Evolutionary conservation across 306 rosid species (phyloP), one percentile per base, ranked within the genome.

Genomic region (Styphnolobium japonicum): DNA sequence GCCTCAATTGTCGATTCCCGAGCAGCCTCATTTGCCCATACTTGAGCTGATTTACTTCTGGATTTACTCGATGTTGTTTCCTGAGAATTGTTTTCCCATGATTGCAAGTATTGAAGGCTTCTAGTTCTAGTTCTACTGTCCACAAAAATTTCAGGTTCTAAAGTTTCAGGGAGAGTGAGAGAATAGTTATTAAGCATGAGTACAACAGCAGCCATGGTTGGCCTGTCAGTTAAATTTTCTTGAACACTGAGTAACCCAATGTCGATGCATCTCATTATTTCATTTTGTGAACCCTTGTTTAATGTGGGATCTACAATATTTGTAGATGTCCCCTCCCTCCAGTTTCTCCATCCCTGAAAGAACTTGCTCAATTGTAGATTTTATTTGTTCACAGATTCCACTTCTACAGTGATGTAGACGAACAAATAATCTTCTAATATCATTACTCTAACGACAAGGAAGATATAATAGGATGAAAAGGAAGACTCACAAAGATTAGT

Each of bases 181-280:
- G 85, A 82, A 48, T 21, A 0, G 46, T 85, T 76, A 11, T 18
- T 77, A 3, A 82, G 84, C 85, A 76, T 87, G 4, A 73, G 68
- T 55, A 33, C 15, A 16, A 87, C 29, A 0, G 77, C 2, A 40
- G 61, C 0, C 87, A 89, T 86, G 15, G 88, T 80, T 80, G 89
- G 90, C 60, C 91, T 87, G 2, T 67, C 72, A 3, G 0, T 39
- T 23, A 48, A 10, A 19, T 82, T 80, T 45, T 84, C 88, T 85
- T 85, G 88, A 27, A 80, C 83, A 56, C 84, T 82, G 0, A 88
- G 65, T 10, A 88, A 63, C 0, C 87, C 89, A 14, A 89, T 74
- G 31, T 84, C 87, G n/a, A 86, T 80, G 71, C 86, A 84, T 80
- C 83, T 84, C 18, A 58, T 76, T 7, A 77, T 55, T 77, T 88